Evolutionary conservation across 768 basidiomycete species (phyloP), one percentile per base, ranked within the genome.

Genomic region (Lyophyllum semitale): DNA sequence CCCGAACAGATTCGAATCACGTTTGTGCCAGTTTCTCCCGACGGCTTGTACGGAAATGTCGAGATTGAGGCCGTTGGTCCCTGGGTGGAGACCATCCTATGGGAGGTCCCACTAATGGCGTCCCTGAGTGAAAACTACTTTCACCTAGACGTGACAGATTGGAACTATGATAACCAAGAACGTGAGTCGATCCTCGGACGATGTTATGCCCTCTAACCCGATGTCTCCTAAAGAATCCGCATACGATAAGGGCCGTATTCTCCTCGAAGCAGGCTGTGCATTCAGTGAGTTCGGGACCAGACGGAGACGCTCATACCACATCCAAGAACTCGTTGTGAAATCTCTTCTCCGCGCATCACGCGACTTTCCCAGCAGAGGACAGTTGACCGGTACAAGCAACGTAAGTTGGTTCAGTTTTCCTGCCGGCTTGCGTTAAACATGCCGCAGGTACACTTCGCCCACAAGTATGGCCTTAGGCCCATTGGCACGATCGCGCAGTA

Each of bases 51-150:
- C 53, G 95, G 94, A 4, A 68, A 73, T 32, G 71, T 95, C 32
- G 84, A 92, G 62, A 89, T 99, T 50, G 84, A 86, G 58, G 82
- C 84, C 5, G 64, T 64, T 26, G 95, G 93, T 7, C 79, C 78
- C 5, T 95, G 93, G 93, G 72, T 73, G 0, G 91, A 95, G 60
- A 81, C 91, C 7, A 96, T 98, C 54, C 74, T 97, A 25, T 99
- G 96, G 87, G 97, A 98, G 73, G 94, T 98, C 1, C 95, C 94
- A 1, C 74, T 98, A 48, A 95, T 98, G 93, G 87, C 94, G 13
- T 85, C 85, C 59, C 75, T 99, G 48, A 93, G 91, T 64, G 94
- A 99, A 68, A 84, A 85, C 18, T 96, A 93, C 73, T 99, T 96
- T 73, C 78, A 72, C 18, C 78, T 80, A 17, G 87, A 84, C 33